Conservation (phyloP, 2,329 filamentous ascomycete species). For the Ceratocystis smalleyi region DNA sequence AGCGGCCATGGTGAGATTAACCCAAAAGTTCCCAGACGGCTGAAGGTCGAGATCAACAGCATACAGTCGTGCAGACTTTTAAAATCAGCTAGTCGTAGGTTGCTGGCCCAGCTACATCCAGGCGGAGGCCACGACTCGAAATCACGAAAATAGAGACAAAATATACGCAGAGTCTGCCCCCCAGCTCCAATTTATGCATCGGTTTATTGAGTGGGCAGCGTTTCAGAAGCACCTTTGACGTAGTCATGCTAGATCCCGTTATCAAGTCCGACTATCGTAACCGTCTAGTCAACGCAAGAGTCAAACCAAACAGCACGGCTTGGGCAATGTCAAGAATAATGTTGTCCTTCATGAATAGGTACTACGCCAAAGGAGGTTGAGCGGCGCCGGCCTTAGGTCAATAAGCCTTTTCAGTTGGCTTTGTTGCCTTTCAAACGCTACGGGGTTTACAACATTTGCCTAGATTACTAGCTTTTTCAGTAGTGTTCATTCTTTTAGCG, state of each 20-base stretch:
- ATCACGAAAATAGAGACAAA: conserved; percentile 60
- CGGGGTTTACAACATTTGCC: conserved; percentile 41
- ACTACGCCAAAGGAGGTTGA: conserved; percentile 34
- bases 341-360: conserved; percentile 31
- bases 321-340: conserved; percentile 33
- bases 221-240: conserved; percentile 41
- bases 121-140: conserved; percentile 63
- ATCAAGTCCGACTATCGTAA: conserved; percentile 35
- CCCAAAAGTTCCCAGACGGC: conserved; percentile 49
- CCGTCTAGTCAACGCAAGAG: conserved; percentile 41
- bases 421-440: conserved; percentile 38
- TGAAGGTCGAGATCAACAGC: conserved; percentile 54
- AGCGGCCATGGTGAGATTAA: conserved; percentile 48
- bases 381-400: conserved; percentile 44
- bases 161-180: conserved; percentile 50
- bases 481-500: conserved; percentile 8
- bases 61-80: conserved; percentile 46
- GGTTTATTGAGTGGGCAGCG: conserved; percentile 32
- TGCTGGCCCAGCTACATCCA: conserved; percentile 29
- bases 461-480: conserved; percentile 24
- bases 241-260: conserved; percentile 29
- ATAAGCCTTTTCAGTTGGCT: conserved; percentile 32
- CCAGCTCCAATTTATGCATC: conserved; percentile 32
- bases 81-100: conserved; percentile 34
- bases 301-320: conserved; percentile 41